Evolutionary conservation across 192 early-diverging fungal genomes (phyloP), one percentile per base, ranked within the genome.

Genomic region (Glomus cerebriforme): DNA sequence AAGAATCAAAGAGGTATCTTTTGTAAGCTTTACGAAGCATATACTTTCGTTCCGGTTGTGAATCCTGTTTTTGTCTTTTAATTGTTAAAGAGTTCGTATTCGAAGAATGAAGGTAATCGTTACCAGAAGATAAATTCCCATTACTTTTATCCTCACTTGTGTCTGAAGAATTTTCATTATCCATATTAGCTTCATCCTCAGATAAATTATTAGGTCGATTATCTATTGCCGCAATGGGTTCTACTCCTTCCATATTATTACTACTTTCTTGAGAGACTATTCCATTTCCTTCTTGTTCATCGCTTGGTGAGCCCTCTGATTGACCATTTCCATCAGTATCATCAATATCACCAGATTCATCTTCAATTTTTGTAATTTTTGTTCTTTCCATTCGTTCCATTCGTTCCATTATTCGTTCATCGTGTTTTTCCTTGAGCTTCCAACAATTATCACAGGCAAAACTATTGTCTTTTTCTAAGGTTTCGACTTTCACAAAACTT

Each of bases 381-480:
- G n/a, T n/a, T n/a, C n/a, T n/a, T n/a, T n/a, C n/a, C n/a, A n/a
- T 39, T 43, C 39, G 1, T 43, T 24, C 10, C 22, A 54, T 13
- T 29, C 31, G 3, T 9, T 31, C 27, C 1, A 1, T 35, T 62
- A 67, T 1, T 2, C 43, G 49, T 19, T 37, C 7, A 58, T 39
- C 32, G 8, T 47, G 39, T 0, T 67, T 19, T 54, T 82, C 64
- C 22, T 64, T 31, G n/a, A 81, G 45, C 69, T 85, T 89, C 59
- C 82, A 85, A 70, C 92, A 93, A 54, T 88, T 82, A 13, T 93
- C 91, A 76, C 92, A 93, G 1, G 87, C 85, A 77, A 88, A 92
- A 9, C 79, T 81, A 79, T 92, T 86, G 17, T 89, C 85, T 2
- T 90, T 91, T n/a, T 92, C 89, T 32, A 93, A 73, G 12, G 75